Conservation (phyloP, 768 basidiomycete species). For the Dentipellis sp. region DNA sequence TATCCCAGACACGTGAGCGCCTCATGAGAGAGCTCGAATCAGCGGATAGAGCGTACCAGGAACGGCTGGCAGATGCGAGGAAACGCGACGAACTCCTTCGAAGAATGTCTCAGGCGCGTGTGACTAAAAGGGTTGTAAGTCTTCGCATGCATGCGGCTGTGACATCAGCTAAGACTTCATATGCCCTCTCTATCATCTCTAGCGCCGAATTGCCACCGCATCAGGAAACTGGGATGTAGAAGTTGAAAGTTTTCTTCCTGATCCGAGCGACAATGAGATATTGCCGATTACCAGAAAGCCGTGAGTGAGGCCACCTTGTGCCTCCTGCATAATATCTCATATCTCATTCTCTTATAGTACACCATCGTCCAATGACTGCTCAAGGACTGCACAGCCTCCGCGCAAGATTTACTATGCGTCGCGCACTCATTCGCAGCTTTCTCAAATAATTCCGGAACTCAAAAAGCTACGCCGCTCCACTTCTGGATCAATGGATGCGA, state of each 20-base stretch:
- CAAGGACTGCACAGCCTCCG: slow-evolving; percentile 49
- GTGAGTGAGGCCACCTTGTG: too few species aligned
- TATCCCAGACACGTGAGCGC: slow-evolving; percentile 59
- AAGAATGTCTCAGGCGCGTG: slow-evolving; percentile 44
- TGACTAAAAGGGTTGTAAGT: slow-evolving; percentile 52
- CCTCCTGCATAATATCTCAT: background rate
- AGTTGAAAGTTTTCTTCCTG: too few species aligned
- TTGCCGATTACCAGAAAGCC: too few species aligned
- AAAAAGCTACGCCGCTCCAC: slow-evolving; percentile 49
- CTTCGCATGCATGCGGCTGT: background rate
- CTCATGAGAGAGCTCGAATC: slow-evolving; percentile 58
- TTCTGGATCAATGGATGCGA: too few species aligned
- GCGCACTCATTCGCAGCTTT: slow-evolving; percentile 90
- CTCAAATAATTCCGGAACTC: slow-evolving; percentile 85
- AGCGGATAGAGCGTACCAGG: slow-evolving; percentile 55
- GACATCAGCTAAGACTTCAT: too few species aligned
- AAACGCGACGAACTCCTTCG: slow-evolving; percentile 52
- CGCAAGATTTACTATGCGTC: slow-evolving; percentile 87
- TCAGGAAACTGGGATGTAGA: too few species aligned
- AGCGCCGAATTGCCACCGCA: too few species aligned
- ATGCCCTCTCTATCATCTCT: too few species aligned
- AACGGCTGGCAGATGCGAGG: slow-evolving; percentile 47
- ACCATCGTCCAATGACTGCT: slow-evolving; percentile 26
- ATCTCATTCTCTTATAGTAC: background rate
- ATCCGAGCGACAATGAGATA: too few species aligned